phyloP scores from a whole-genome alignment of 2,329 filamentous ascomycete species.

The Hypomyces perniciosus region DNA sequence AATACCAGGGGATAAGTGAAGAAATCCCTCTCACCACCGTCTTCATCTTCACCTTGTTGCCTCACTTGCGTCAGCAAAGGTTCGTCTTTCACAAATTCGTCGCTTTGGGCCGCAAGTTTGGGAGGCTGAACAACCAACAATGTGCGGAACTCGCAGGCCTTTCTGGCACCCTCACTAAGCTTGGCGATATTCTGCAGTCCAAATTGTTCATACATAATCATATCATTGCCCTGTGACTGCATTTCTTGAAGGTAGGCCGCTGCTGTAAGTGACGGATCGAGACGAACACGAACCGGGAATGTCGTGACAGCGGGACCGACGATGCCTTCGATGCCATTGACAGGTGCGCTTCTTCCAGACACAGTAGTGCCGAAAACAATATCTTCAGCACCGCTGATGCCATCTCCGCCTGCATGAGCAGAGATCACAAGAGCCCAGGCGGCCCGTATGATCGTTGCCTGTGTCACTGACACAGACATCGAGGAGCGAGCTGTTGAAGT shows the following conservation, averaged over 20 bases:
- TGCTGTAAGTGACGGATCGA: conserved; percentile 7
- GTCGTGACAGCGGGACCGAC: conserved; percentile 25
- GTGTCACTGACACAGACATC: neutral
- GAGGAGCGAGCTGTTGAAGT: neutral
- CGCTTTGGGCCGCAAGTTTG: neutral
- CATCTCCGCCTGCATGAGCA: neutral
- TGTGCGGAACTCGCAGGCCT: conserved; percentile 20
- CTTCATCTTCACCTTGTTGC: neutral
- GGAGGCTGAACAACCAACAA: conserved; percentile 21
- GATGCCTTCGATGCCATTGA: conserved; percentile 21
- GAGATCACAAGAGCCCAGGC: conserved; percentile 1
- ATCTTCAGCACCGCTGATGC: neutral
- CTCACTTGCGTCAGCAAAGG: no score
- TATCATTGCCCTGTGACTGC: neutral
- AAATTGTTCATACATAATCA: conserved; percentile 14
- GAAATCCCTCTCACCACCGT: neutral
- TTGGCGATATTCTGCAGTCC: conserved; percentile 16
- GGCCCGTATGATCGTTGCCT: neutral
- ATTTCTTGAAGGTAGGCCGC: conserved; percentile 13
- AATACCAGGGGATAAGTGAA: neutral
- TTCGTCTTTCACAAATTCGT: no score
- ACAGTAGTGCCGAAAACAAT: conserved; percentile 22
- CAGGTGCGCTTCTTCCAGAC: conserved; percentile 21
- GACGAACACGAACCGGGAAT: conserved; percentile 20
- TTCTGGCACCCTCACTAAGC: conserved; percentile 9